phyloP scores from a whole-genome alignment of 2,329 filamentous ascomycete genomes.

The Venturia pyrina region DNA sequence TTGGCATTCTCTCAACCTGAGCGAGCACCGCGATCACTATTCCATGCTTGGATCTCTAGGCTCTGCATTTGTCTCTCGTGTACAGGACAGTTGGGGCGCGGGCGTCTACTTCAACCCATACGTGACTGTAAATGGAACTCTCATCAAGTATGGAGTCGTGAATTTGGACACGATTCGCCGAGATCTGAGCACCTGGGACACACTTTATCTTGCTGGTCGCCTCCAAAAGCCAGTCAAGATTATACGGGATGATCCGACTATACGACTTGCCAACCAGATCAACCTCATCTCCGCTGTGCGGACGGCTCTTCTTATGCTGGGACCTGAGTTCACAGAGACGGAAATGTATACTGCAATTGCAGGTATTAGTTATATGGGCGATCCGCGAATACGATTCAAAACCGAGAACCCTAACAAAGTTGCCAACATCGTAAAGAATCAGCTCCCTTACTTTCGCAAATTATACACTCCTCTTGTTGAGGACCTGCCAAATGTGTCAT shows the following conservation, averaged over 20 bases:
- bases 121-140: constrained; percentile 83
- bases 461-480: constrained; percentile 85
- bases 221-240: constrained; percentile 98
- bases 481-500: constrained; percentile 79
- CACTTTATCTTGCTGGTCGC: constrained; percentile 88
- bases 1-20: constrained; percentile 90
- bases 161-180: constrained; percentile 81
- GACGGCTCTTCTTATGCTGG: constrained; percentile 78
- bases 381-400: constrained; percentile 87
- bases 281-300: constrained; percentile 88
- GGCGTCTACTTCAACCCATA: constrained; percentile 98
- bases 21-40: constrained; percentile 85
- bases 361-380: constrained; percentile 85
- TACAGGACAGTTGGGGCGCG: constrained; percentile 82
- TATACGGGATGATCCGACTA: constrained; percentile 80
- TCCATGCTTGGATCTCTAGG: constrained; percentile 74
- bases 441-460: constrained; percentile 82
- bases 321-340: constrained; percentile 72
- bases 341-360: constrained; percentile 87
- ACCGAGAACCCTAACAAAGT: constrained; percentile 91
- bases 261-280: constrained; percentile 89
- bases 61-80: constrained; percentile 70
- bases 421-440: constrained; percentile 83
- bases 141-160: constrained; percentile 97
- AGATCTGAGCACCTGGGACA: constrained; percentile 86